These are phyloP conservation scores for Sextonia rubra DNA, from an alignment of 164 flowering plant genomes.

Conservation along the genomic window DNA sequence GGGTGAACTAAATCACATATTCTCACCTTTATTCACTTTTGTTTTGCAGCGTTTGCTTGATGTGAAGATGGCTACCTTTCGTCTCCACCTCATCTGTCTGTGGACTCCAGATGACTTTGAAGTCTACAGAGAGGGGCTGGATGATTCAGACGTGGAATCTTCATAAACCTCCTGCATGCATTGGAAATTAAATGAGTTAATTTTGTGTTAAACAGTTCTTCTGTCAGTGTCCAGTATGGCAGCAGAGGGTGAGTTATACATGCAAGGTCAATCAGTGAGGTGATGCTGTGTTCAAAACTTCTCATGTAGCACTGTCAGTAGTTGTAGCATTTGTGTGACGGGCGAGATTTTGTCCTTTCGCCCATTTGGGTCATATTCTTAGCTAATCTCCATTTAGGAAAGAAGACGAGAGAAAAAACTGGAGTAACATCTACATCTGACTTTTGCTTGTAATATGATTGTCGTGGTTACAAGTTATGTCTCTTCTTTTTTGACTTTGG, in stretches of 20 bases:
- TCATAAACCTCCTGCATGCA: conserved; percentile 20
- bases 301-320: background rate
- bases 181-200: background rate
- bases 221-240: background rate
- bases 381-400: background rate
- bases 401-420: background rate
- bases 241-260: too few relatives aligned
- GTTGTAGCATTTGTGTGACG: background rate
- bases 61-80: conserved; percentile 78
- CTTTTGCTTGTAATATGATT: background rate
- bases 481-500: too few relatives aligned
- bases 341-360: conserved; percentile 3
- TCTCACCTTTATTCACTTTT: background rate
- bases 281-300: too few relatives aligned
- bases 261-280: too few relatives aligned
- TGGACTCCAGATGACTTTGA: conserved; percentile 83
- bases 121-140: conserved; percentile 55
- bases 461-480: background rate
- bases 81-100: conserved; percentile 65
- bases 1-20: background rate
- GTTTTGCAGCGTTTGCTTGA: conserved; percentile 70
- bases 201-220: background rate
- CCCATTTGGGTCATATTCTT: too few relatives aligned
- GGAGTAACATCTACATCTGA: background rate
- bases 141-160: conserved; percentile 63